These are phyloP conservation scores for Leishmania tarentolae DNA, from an alignment of 208 protist genomes.

Conservation along the genomic window DNA sequence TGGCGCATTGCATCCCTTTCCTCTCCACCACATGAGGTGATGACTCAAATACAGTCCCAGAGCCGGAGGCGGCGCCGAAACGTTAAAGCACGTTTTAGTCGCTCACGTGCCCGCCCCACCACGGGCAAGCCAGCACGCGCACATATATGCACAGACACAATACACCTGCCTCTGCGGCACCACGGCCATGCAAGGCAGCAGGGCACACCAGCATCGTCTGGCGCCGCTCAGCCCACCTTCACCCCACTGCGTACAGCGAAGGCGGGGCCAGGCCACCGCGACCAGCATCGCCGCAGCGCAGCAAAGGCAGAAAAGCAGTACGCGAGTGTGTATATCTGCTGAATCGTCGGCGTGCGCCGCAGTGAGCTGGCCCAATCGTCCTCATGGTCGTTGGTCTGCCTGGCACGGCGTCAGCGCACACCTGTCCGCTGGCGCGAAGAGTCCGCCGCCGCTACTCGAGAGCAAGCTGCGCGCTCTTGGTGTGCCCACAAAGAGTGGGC, in stretches of 20 bases:
- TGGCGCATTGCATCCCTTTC: not conserved
- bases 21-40: not conserved
- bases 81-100: not conserved
- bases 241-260: not conserved
- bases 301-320: not conserved
- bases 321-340: not conserved
- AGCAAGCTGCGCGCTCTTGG: not conserved
- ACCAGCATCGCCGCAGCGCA: not conserved
- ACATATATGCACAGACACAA: not conserved
- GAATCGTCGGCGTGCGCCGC: not conserved
- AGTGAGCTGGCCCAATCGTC: not conserved
- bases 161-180: no score
- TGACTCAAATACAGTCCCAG: not conserved
- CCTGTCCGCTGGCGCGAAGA: not conserved
- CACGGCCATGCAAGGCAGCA: no score
- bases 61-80: not conserved
- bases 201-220: no score
- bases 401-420: not conserved
- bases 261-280: not conserved
- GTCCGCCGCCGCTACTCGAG: not conserved
- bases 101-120: not conserved
- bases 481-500: not conserved
- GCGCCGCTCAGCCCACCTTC: not conserved
- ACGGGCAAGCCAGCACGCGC: not conserved
- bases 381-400: not conserved